phyloP scores from a whole-genome alignment of 768 basidiomycete genomes.

The Leccinum aurantiacum region DNA sequence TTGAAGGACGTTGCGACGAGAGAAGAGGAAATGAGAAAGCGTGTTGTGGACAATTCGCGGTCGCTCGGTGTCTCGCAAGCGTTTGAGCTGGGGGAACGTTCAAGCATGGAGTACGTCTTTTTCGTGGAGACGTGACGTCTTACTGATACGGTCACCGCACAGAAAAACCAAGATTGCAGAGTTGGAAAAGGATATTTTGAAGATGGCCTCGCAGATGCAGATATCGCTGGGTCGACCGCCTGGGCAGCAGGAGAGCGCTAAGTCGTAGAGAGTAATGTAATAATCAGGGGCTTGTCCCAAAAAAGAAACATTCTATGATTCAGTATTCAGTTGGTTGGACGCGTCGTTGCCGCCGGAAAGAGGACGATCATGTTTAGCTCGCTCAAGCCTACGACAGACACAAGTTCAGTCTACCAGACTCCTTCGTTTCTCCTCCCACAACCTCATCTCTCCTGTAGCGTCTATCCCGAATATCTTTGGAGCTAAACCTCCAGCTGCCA shows the following conservation, averaged over 20 bases:
- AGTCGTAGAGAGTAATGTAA: background rate
- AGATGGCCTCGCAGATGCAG: slow-evolving; percentile 52
- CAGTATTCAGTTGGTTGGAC: background rate
- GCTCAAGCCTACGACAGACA: slow-evolving; percentile 10
- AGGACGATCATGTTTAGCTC: slow-evolving; percentile 18
- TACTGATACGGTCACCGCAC: slow-evolving; percentile 10
- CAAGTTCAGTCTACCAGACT: background rate
- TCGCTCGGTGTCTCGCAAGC: slow-evolving; percentile 70
- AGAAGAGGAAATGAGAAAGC: slow-evolving; percentile 49
- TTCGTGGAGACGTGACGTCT: background rate
- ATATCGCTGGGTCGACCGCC: slow-evolving; percentile 50
- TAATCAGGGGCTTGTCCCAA: slow-evolving; percentile 17
- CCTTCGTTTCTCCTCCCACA: background rate
- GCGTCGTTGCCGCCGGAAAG: background rate
- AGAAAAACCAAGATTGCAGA: slow-evolving; percentile 60
- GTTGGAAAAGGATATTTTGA: slow-evolving; percentile 53
- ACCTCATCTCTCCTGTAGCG: slow-evolving; percentile 12
- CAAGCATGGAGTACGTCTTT: slow-evolving; percentile 59
- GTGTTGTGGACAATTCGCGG: slow-evolving; percentile 40
- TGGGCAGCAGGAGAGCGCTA: slow-evolving; percentile 4
- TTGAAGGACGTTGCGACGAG: slow-evolving; percentile 58
- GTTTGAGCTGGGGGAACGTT: slow-evolving; percentile 72
- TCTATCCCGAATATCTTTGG: slow-evolving; percentile 34
- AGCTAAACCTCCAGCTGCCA: slow-evolving; percentile 35
- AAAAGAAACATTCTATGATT: slow-evolving; percentile 1